Evolutionary conservation across 2,329 filamentous ascomycete species (phyloP).

Genomic region (Magnaporthiopsis incrustans): DNA sequence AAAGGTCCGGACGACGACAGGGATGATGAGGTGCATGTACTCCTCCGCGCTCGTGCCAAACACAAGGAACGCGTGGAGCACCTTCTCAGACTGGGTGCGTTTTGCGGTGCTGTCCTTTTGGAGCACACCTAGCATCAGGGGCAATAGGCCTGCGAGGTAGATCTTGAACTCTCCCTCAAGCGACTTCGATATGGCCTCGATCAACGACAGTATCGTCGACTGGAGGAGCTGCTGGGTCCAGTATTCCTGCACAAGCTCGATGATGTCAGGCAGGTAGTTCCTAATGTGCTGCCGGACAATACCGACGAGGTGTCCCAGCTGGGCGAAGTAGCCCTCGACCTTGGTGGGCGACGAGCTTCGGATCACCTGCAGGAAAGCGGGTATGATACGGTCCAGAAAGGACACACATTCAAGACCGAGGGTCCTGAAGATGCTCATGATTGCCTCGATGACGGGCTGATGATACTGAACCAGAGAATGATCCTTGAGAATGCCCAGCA

Average conservation of each 20-base stretch:
- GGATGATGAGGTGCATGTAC: slow-evolving; percentile 98
- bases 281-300: slow-evolving; percentile 96
- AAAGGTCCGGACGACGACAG: slow-evolving; percentile 88
- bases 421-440: slow-evolving; percentile 98
- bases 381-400: slow-evolving; percentile 88
- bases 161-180: slow-evolving; percentile 98
- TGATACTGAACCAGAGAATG: slow-evolving; percentile 85
- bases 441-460: slow-evolving; percentile 88
- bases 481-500: slow-evolving; percentile 87
- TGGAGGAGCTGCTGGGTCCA: slow-evolving; percentile 81
- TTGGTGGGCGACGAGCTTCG: slow-evolving; percentile 68
- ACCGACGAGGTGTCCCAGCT: slow-evolving; percentile 83
- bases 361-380: slow-evolving; percentile 87
- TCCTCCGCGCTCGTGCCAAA: slow-evolving; percentile 95
- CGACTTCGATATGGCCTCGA: slow-evolving; percentile 89
- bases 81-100: slow-evolving; percentile 76
- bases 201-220: slow-evolving; percentile 81
- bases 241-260: slow-evolving; percentile 79
- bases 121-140: slow-evolving; percentile 87
- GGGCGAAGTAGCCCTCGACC: slow-evolving; percentile 95
- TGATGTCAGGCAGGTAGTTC: slow-evolving; percentile 79
- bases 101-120: slow-evolving; percentile 74
- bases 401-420: slow-evolving; percentile 92
- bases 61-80: slow-evolving; percentile 89
- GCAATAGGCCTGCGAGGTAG: slow-evolving; percentile 80